A percentile compares a stretch with the other conserved stretches of the same genome.
These are phyloP conservation scores for Golubevia sp. DNA, from an alignment of 1,284 basidiomycete genomes.

Conservation along the genomic window DNA sequence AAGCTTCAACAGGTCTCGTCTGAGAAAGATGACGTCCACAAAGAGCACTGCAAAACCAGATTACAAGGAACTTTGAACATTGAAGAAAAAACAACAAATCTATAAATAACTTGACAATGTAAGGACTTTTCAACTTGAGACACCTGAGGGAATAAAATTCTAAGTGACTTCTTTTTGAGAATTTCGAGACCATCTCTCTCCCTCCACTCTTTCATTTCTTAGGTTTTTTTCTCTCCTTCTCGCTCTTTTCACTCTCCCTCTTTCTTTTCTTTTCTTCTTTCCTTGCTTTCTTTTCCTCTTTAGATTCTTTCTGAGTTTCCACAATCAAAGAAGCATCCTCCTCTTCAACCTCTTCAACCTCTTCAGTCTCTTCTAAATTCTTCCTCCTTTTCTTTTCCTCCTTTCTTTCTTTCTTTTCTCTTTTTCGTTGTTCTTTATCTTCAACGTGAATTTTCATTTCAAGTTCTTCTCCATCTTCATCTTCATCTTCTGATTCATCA, in stretches of 20 bases:
- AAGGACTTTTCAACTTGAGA: too few species aligned
- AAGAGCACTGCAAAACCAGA: too few species aligned
- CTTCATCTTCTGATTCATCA: not conserved
- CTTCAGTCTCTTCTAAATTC: too few species aligned
- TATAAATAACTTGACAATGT: too few species aligned
- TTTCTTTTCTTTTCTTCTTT: not conserved
- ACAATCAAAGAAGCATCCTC: not conserved
- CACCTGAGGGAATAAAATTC: too few species aligned
- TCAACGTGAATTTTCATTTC: not conserved
- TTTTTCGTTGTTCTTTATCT: not conserved
- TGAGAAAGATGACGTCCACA: too few species aligned
- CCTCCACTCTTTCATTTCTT: not conserved
- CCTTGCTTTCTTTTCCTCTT: not conserved
- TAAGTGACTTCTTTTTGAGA: too few species aligned
- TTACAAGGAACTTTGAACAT: too few species aligned
- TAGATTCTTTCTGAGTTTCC: not conserved
- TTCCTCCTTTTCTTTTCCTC: not conserved
- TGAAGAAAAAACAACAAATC: too few species aligned
- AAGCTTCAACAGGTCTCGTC: too few species aligned
- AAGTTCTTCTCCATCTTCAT: not conserved
- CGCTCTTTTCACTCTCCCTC: not conserved
- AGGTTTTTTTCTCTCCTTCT: slow-evolving; percentile 2
- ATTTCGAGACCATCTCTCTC: not conserved
- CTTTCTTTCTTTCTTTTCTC: not conserved
- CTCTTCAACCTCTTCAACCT: not conserved